A percentile compares a stretch with the other conserved stretches of the same genome.
Conservation (phyloP, 1,284 basidiomycete species). For the Phaffia rhodozyma region DNA sequence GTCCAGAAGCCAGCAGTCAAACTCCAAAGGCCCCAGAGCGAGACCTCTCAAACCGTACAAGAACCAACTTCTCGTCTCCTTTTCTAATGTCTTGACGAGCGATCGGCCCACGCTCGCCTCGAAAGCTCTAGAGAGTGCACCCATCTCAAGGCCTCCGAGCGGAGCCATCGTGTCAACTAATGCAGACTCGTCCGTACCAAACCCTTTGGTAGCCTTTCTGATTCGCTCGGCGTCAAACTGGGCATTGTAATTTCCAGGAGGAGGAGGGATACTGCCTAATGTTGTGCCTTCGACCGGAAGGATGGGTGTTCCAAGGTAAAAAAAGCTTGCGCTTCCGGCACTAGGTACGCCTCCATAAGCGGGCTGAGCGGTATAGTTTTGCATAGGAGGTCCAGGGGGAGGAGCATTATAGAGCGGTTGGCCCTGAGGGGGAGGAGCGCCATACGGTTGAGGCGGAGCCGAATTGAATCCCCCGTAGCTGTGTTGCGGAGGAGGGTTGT, state of each 20-base stretch:
- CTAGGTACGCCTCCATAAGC: not conserved
- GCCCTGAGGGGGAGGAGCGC: not conserved
- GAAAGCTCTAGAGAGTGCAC: conserved; percentile 31
- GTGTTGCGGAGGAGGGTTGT: conserved; percentile 6
- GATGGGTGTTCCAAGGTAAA: conserved; percentile 2
- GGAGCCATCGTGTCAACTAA: conserved; percentile 32
- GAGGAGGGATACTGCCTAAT: conserved; percentile 20
- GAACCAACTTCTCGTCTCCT: conserved; percentile 36
- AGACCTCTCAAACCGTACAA: conserved; percentile 33
- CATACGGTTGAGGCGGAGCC: conserved; percentile 11
- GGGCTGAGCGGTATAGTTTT: conserved; percentile 22
- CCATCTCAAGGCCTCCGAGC: conserved; percentile 35
- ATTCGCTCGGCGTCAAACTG: conserved; percentile 34
- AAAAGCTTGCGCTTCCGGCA: not conserved
- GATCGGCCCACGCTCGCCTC: conserved; percentile 31
- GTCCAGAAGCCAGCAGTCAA: conserved; percentile 32
- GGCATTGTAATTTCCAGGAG: conserved; percentile 31
- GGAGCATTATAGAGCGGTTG: not conserved
- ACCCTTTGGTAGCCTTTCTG: conserved; percentile 35
- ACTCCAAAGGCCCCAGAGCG: conserved; percentile 33
- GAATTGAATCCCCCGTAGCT: conserved; percentile 10
- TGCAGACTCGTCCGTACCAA: conserved; percentile 28
- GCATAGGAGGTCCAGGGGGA: not conserved
- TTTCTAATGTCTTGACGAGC: conserved; percentile 33
- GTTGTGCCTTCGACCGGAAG: conserved; percentile 12